Base-by-base conservation (phyloP, 2,329 filamentous ascomycete genomes). In the Apiospora marii region DNA sequence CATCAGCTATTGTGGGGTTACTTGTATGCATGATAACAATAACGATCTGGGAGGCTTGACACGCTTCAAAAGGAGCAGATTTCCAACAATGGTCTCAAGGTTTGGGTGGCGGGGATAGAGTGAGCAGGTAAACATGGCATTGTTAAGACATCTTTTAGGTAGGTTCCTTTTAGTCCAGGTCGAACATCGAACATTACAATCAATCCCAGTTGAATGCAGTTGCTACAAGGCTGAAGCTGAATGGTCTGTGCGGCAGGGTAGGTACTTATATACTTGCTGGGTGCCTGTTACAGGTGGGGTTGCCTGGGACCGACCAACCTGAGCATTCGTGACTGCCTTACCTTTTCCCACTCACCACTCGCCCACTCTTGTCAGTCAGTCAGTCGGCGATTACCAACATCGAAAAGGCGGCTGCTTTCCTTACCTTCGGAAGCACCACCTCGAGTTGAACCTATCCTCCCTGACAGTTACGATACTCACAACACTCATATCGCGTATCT, bases 191-290 rank as follows among this genome's bases (percentile, higher is more conserved):
- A 10, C 37, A 41, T 10, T 10, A n/a, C n/a, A n/a, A n/a, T n/a
- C n/a, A n/a, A n/a, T n/a, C n/a, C n/a, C n/a, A n/a, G 37, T 30
- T 34, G 53, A 37, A 61, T 37, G 53, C 16, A 10, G 58, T 41
- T 64, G 34, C 41, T 64, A 64, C 58, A 64, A 64, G 58, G 58
- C 58, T 64, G 58, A 64, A 64, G 58, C 58, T 41, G 58, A 64
- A 64, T n/a, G 58, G 34, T 64, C 58, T 30, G 58, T 64, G 58
- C 58, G 58, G 27, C 30, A 19, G 16, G 10, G 19, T 41, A 24
- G 49, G 49, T 24, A 49, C 43, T 44, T 44, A 3, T 44, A 6
- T 44, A 53, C 30, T 37, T n/a, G 12, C 19, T 37, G 8, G 53
- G 53, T 61, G 53, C 53, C 53, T 61, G 53, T 37, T 37, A 61